Percentiles rank a stretch among this genome's conserved stretches.
Evolutionary conservation across 805 yeast species (phyloP).

Genomic region (Metschnikowia drakensbergensis): DNA sequence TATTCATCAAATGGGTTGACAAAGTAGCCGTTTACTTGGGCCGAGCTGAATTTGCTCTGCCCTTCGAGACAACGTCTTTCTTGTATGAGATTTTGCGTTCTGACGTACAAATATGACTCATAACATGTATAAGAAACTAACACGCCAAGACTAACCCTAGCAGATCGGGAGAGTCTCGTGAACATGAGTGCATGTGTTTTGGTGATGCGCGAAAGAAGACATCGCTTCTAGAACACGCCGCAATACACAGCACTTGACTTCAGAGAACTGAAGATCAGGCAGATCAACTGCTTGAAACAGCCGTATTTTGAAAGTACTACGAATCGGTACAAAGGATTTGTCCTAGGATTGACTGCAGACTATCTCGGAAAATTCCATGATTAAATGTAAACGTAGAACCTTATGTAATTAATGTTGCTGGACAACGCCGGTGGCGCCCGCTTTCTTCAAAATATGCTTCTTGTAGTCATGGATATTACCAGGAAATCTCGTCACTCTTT

Average conservation of each 20-base stretch:
- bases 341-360: background rate
- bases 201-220: background rate
- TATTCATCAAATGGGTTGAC: constrained; percentile 91
- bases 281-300: no score
- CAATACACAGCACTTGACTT: no score
- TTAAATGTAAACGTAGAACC: no score
- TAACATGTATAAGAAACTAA: constrained; percentile 58
- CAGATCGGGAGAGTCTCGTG: constrained; percentile 23
- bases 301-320: no score
- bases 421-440: constrained; percentile 88
- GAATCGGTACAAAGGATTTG: background rate
- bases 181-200: background rate
- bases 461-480: constrained; percentile 89
- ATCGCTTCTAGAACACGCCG: background rate
- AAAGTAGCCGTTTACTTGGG: constrained; percentile 63
- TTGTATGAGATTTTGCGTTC: constrained; percentile 54
- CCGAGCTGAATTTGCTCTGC: constrained; percentile 29
- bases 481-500: constrained; percentile 68
- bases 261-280: background rate
- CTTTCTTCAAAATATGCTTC: constrained; percentile 74
- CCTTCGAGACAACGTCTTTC: constrained; percentile 8
- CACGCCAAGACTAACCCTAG: constrained; percentile 42
- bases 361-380: no score
- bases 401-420: constrained; percentile 49
- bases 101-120: constrained; percentile 56